A percentile compares a stretch with the other conserved stretches of the same genome.
Conservation (phyloP, 1,284 basidiomycete species). For the Mycena citricolor region DNA sequence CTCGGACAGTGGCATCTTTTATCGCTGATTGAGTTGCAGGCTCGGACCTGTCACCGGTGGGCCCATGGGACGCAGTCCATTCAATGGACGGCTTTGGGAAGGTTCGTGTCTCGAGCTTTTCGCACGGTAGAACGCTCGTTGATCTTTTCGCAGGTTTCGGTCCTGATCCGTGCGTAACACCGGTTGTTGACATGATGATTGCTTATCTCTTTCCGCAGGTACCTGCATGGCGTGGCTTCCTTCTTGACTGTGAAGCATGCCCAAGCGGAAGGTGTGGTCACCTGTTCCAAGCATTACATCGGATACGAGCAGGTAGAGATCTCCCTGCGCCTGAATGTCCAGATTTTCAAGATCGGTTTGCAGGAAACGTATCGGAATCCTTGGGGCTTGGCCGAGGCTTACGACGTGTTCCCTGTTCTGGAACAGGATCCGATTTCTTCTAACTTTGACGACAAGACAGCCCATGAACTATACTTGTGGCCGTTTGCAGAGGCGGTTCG, state of each 20-base stretch:
- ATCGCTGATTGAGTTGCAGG: too few relatives aligned
- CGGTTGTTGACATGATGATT: too few relatives aligned
- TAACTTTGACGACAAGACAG: conserved; percentile 46
- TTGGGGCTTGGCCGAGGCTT: too few relatives aligned
- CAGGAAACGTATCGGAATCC: conserved; percentile 20
- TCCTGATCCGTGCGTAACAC: conserved; percentile 12
- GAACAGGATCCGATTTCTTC: conserved; percentile 30
- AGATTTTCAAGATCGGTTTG: background rate
- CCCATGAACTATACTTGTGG: conserved; percentile 43
- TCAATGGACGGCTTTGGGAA: conserved; percentile 65
- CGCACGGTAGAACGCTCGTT: too few relatives aligned
- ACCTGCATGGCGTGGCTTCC: conserved; percentile 43
- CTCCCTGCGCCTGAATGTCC: too few relatives aligned
- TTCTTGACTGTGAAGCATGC: conserved; percentile 44
- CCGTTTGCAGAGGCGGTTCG: conserved; percentile 45
- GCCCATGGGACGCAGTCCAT: conserved; percentile 29
- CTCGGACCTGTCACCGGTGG: conserved; percentile 16
- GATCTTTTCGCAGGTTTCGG: conserved; percentile 8
- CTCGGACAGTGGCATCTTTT: background rate
- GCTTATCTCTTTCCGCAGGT: conserved; percentile 33
- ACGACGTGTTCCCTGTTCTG: conserved; percentile 18
- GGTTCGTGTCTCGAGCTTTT: conserved; percentile 45
- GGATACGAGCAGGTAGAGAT: conserved; percentile 11
- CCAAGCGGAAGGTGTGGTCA: conserved; percentile 46
- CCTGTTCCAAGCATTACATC: conserved; percentile 37